Evolutionary conservation across 2,329 filamentous ascomycete species (phyloP).

Genomic region (Fusarium hostae): DNA sequence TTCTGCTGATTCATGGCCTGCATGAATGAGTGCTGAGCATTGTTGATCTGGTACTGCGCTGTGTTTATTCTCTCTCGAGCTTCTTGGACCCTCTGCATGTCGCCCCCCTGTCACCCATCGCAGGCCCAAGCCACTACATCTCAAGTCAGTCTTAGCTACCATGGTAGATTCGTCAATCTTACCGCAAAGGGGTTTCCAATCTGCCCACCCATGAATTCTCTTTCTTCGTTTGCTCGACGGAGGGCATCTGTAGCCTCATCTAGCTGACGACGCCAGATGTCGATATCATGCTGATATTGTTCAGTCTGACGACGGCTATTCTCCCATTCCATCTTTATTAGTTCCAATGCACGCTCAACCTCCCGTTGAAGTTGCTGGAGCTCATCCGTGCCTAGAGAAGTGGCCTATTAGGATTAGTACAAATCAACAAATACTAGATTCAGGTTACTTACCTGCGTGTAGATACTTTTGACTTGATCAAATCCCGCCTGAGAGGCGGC

Average conservation of each 20-base stretch:
- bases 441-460: background rate
- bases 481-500: background rate
- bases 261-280: background rate
- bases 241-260: background rate
- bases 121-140: too few species aligned
- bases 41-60: background rate
- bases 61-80: background rate
- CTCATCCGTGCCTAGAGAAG: background rate
- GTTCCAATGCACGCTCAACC: background rate
- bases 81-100: background rate
- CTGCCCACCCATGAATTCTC: too few species aligned
- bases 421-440: accelerated
- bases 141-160: background rate
- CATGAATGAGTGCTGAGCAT: background rate
- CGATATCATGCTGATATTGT: background rate
- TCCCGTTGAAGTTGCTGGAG: background rate
- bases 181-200: too few species aligned
- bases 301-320: background rate
- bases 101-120: background rate
- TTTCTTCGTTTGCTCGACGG: background rate
- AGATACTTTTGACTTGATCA: background rate
- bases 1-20: background rate
- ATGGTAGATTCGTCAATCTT: background rate
- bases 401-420: background rate
- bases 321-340: background rate